These are phyloP conservation scores for Saccharomycopsis selenospora DNA, from an alignment of 805 yeast species.

Conservation along the genomic window DNA sequence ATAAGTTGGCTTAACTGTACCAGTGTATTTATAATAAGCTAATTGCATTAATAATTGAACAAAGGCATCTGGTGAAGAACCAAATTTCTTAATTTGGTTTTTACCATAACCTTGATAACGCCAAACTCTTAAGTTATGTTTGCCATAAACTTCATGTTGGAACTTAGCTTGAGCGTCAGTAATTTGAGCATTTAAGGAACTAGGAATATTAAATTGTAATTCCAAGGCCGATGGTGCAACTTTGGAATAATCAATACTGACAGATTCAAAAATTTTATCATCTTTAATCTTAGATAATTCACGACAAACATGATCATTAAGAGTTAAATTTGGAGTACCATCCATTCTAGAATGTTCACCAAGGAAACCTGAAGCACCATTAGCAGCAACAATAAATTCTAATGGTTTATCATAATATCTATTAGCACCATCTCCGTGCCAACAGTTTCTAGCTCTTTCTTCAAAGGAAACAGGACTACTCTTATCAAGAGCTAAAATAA, in stretches of 20 bases:
- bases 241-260: conserved; percentile 23
- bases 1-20: conserved; percentile 80
- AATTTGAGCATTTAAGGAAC: conserved; percentile 45
- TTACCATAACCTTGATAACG: conserved; percentile 84
- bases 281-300: conserved; percentile 44
- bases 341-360: conserved; percentile 99
- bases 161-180: conserved; percentile 50
- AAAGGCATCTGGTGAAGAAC: conserved; percentile 88
- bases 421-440: conserved; percentile 96
- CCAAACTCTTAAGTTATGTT: conserved; percentile 73
- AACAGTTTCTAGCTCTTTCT: conserved; percentile 74
- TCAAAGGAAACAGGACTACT: conserved; percentile 64
- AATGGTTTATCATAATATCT: conserved; percentile 89
- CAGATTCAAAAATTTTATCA: conserved; percentile 22
- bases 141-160: conserved; percentile 36
- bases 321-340: conserved; percentile 88
- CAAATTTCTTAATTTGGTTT: conserved; percentile 72
- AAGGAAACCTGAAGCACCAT: conserved; percentile 85
- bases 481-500: conserved; percentile 75
- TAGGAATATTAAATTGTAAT: conserved; percentile 53
- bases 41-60: conserved; percentile 87
- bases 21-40: conserved; percentile 78
- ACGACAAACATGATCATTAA: conserved; percentile 68
- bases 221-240: conserved; percentile 21
- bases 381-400: conserved; percentile 72